phyloP scores from a whole-genome alignment of 345 rosid genomes.

The Eucalyptus cladocalyx region DNA sequence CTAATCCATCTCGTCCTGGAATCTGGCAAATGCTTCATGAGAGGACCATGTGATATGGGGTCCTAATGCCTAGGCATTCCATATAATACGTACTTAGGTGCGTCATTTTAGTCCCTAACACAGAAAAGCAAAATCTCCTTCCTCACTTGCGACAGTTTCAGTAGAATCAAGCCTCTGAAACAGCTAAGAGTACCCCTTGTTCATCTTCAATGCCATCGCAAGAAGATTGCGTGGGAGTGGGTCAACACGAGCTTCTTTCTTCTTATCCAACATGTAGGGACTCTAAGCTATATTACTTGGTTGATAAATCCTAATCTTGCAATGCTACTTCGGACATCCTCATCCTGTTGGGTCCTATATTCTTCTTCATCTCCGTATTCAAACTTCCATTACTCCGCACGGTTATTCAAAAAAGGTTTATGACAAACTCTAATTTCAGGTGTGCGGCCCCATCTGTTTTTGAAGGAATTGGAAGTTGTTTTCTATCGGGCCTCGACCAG shows the following conservation, averaged over 20 bases:
- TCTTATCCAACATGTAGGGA: background rate
- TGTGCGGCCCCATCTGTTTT: background rate
- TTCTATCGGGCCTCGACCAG: background rate
- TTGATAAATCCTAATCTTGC: background rate
- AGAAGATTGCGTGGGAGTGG: background rate
- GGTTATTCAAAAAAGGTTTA: background rate
- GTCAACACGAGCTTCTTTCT: background rate
- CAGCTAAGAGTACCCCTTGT: background rate
- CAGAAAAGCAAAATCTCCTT: background rate
- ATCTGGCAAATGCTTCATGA: background rate
- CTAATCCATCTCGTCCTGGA: background rate
- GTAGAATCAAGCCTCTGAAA: background rate
- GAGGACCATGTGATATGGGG: background rate
- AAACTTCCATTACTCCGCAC: background rate
- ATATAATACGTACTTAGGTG: background rate
- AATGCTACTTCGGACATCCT: background rate
- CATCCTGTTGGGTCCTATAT: background rate
- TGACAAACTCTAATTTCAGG: background rate
- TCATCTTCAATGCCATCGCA: background rate
- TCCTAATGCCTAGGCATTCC: background rate
- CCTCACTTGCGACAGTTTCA: background rate
- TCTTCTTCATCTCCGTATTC: background rate
- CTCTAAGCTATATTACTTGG: background rate
- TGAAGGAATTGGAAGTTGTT: background rate
- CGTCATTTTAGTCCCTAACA: background rate